phyloP scores from a whole-genome alignment of 2,329 filamentous ascomycete species.

The Nectriaceae sp. region DNA sequence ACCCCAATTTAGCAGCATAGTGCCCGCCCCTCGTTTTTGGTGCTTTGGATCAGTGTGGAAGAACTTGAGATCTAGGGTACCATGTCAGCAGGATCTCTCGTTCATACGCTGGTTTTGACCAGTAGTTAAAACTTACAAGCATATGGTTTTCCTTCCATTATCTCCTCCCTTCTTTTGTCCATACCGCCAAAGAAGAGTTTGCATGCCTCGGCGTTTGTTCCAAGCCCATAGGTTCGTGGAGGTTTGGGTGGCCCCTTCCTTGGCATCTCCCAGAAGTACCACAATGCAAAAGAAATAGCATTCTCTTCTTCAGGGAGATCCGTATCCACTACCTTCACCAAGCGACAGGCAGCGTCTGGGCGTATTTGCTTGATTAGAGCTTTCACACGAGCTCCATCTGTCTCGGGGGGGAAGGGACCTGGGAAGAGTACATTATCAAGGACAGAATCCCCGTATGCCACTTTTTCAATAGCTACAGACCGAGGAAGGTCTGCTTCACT shows the following conservation, averaged over 20 bases:
- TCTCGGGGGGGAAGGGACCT: slow-evolving; percentile 20
- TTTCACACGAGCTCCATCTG: slow-evolving; percentile 19
- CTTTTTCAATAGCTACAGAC: slow-evolving; percentile 38
- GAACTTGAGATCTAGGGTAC: slow-evolving; percentile 36
- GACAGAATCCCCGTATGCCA: slow-evolving; percentile 37
- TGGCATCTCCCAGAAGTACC: slow-evolving; percentile 33
- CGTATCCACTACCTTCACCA: slow-evolving; percentile 39
- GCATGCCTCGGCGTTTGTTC: slow-evolving; percentile 35
- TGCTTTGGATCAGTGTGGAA: slow-evolving; percentile 41
- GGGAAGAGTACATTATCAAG: slow-evolving; percentile 36
- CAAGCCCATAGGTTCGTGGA: slow-evolving; percentile 27
- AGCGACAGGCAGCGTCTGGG: slow-evolving; percentile 31
- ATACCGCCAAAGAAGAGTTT: slow-evolving; percentile 35
- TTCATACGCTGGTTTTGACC: not conserved
- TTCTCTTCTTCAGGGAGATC: slow-evolving; percentile 28
- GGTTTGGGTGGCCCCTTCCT: slow-evolving; percentile 25
- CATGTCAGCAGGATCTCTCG: not conserved
- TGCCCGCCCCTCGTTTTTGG: slow-evolving; percentile 37
- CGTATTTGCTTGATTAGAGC: slow-evolving; percentile 22
- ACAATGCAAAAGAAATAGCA: slow-evolving; percentile 39
- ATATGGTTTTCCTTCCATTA: slow-evolving; percentile 34
- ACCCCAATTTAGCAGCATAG: slow-evolving; percentile 36
- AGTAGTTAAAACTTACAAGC: slow-evolving; percentile 33
- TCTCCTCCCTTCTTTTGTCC: slow-evolving; percentile 30
- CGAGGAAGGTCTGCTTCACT: slow-evolving; percentile 38